Evolutionary conservation across 768 basidiomycete species (phyloP).

Genomic region (Lactifluus rugatus): DNA sequence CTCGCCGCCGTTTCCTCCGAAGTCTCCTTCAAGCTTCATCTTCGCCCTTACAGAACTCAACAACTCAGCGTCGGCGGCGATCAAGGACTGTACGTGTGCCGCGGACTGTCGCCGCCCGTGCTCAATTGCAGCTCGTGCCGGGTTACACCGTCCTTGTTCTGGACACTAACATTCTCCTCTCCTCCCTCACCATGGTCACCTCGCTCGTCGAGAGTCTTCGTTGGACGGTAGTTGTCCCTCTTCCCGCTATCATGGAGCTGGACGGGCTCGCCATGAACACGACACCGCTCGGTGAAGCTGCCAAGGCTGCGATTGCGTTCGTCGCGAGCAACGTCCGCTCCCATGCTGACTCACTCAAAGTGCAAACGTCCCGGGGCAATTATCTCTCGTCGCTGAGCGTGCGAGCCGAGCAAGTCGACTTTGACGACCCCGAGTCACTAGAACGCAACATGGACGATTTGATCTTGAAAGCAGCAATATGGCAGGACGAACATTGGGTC

Average conservation of each 20-base stretch:
- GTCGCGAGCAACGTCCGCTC: conserved; percentile 67
- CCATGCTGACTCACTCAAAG: conserved; percentile 72
- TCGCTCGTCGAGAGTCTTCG: conserved; percentile 66
- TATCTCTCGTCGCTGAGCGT: conserved; percentile 78
- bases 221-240: conserved; percentile 87
- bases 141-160: conserved; percentile 88
- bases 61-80: conserved; percentile 16
- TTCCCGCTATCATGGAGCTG: conserved; percentile 94
- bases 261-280: conserved; percentile 72
- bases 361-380: conserved; percentile 92
- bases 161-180: conserved; percentile 91
- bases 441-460: conserved; percentile 90
- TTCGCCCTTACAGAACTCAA: conserved; percentile 22
- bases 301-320: conserved; percentile 62
- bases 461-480: conserved; percentile 84
- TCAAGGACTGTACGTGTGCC: conserved; percentile 25
- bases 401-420: conserved; percentile 77
- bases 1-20: conserved; percentile 64
- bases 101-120: conserved; percentile 27
- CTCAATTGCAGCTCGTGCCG: conserved; percentile 49
- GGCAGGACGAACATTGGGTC: conserved; percentile 90
- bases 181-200: conserved; percentile 63
- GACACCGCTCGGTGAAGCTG: conserved; percentile 61
- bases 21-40: conserved; percentile 45
- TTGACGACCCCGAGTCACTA: conserved; percentile 35